Percentiles rank a stretch among this genome's conserved stretches.
Conservation (phyloP, 2,329 filamentous ascomycete species). For the Didymosphaeria variabile region DNA sequence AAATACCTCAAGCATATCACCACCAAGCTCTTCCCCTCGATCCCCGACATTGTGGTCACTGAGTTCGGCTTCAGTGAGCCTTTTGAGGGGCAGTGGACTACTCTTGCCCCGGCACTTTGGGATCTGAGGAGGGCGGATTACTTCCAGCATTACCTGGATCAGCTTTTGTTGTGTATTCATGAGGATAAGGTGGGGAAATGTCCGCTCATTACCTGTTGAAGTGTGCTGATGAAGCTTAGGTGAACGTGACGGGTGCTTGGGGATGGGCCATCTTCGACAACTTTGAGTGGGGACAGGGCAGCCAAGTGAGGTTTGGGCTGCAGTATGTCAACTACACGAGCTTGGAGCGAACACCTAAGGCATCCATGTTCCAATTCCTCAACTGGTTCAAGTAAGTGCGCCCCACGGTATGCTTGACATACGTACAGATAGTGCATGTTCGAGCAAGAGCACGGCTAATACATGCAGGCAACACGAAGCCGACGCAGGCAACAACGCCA, state of each 20-base stretch:
- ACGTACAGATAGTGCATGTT: not conserved
- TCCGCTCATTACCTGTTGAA: not conserved
- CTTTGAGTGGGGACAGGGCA: conserved; percentile 53
- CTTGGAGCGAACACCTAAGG: conserved; percentile 53
- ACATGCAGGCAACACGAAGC: conserved; percentile 31
- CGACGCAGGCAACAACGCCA: conserved; percentile 32
- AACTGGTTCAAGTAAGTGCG: conserved; percentile 50
- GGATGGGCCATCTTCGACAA: conserved; percentile 55
- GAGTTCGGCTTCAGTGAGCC: conserved; percentile 56
- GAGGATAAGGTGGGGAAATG: conserved; percentile 36
- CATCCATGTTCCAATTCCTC: conserved; percentile 54
- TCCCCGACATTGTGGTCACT: conserved; percentile 53
- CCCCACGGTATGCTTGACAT: conserved; percentile 9
- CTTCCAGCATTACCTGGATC: conserved; percentile 54
- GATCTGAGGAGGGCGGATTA: conserved; percentile 54
- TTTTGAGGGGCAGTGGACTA: conserved; percentile 47
- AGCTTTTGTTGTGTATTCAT: conserved; percentile 49
- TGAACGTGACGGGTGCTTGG: conserved; percentile 55
- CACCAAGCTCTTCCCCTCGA: conserved; percentile 53
- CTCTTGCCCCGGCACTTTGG: conserved; percentile 48
- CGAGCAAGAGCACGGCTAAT: not conserved
- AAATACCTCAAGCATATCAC: conserved; percentile 55
- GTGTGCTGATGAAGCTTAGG: conserved; percentile 12
- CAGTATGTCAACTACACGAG: conserved; percentile 56
- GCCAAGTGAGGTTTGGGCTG: conserved; percentile 50